Evolutionary conservation across 1,284 basidiomycete species (phyloP).

Genomic region (Naganishia sp.): DNA sequence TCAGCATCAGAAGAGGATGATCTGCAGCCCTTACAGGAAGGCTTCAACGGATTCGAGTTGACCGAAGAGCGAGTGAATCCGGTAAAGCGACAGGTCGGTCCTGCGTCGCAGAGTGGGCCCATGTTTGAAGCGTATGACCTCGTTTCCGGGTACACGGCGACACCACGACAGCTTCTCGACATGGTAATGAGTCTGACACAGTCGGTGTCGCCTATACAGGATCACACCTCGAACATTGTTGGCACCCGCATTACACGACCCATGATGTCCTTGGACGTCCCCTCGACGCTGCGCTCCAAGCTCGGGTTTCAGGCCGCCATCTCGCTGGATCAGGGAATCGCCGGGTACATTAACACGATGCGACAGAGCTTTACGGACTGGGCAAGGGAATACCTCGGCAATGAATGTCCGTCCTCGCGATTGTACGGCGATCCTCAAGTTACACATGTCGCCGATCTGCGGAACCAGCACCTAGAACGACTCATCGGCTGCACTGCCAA

Average conservation of each 20-base stretch:
- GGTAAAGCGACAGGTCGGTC: not conserved
- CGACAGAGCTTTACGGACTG: conserved; percentile 40
- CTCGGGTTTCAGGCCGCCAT: conserved; percentile 42
- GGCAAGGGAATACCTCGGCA: conserved; percentile 39
- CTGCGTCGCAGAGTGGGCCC: conserved; percentile 1
- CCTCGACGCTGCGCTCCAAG: conserved; percentile 1
- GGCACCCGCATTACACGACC: conserved; percentile 35
- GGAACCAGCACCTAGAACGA: conserved; percentile 45
- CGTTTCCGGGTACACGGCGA: conserved; percentile 44
- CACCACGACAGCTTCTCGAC: conserved; percentile 43
- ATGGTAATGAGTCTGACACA: conserved; percentile 41
- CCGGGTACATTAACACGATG: conserved; percentile 36
- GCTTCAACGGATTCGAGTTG: not conserved
- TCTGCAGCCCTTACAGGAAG: not conserved
- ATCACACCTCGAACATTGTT: conserved; percentile 35
- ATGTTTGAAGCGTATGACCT: conserved; percentile 41
- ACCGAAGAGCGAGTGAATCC: not conserved
- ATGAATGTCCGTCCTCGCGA: conserved; percentile 40
- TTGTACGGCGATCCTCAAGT: conserved; percentile 34
- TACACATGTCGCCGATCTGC: conserved; percentile 38
- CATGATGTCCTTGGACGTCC: conserved; percentile 6
- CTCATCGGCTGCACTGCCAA: conserved; percentile 50
- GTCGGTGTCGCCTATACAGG: conserved; percentile 46
- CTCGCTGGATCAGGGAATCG: conserved; percentile 39
- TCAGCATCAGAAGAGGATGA: not conserved